Evolutionary conservation across 192 early-diverging fungal genomes (phyloP), one percentile per base, ranked within the genome.

Genomic region (Podila epigama): DNA sequence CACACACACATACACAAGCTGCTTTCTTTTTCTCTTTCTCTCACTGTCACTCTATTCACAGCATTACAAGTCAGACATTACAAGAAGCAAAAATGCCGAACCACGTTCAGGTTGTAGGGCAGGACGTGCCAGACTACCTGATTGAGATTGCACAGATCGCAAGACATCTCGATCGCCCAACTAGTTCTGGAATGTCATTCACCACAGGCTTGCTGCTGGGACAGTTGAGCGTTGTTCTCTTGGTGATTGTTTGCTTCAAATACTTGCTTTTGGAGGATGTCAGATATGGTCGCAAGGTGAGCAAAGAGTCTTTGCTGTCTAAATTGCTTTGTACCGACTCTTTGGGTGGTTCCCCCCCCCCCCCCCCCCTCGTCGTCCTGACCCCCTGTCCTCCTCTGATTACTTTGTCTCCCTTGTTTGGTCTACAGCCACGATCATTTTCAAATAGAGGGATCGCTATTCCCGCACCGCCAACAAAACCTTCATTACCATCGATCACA

Each of bases 181-280:
- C 25, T 68, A 65, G n/a, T 64, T 64, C 27, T 42, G 75, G 75
- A 32, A 72, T 71, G 80, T 84, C 84, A 7, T 88, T 88, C 60
- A 67, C 82, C 1, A 71, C 82, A 50, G 87, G 87, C 4, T 60
- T 89, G 36, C 51, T 87, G 31, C 60, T 84, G 15, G 83, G 83
- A 25, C 83, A 88, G 67, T 13, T 85, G 3, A 83, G 80, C 27
- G 75, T 87, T 7, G 62, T 89, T 25, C 18, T 85, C 22, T 51
- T 87, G 15, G 79, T 89, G 50, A 63, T 85, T 29, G 68, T 82
- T 27, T 82, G 72, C 32, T 68, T 89, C 39, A 81, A 82, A 32
- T 89, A 83, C 42, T 59, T 89, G 31, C 68, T 87, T 18, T 63
- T 86, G 34, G 86, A 89, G 40, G 84, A 87, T 31, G 82, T 81